Percentiles rank a stretch among this genome's conserved stretches.
phyloP scores from a whole-genome alignment of 768 basidiomycete species.

The Cubamyces sp. region DNA sequence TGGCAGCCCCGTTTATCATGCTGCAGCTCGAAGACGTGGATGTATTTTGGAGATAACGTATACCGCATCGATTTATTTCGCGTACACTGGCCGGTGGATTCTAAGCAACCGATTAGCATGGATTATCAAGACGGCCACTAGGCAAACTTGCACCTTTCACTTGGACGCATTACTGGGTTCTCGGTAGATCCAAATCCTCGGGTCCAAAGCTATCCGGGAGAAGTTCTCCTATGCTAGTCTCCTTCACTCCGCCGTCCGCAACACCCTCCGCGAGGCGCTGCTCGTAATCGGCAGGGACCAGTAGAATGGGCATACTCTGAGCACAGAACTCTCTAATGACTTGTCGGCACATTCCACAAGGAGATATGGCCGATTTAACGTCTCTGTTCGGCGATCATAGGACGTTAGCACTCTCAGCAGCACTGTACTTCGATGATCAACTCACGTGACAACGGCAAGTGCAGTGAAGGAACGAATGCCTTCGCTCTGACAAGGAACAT shows the following conservation, averaged over 20 bases:
- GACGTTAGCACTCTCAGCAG: not conserved
- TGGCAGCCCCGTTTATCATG: too few species aligned
- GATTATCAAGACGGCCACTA: too few species aligned
- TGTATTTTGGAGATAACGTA: too few species aligned
- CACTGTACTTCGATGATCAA: conserved; percentile 19
- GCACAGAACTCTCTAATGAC: conserved; percentile 86
- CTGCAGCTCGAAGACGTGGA: too few species aligned
- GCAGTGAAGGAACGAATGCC: conserved; percentile 71
- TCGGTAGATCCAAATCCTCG: conserved; percentile 66
- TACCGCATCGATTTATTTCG: too few species aligned
- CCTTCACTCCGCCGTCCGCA: conserved; percentile 53
- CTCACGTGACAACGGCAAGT: conserved; percentile 81
- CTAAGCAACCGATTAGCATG: too few species aligned
- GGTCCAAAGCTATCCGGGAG: conserved; percentile 91
- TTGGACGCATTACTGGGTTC: not conserved
- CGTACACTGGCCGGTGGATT: too few species aligned
- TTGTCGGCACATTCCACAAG: conserved; percentile 95
- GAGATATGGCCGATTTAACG: conserved; percentile 67
- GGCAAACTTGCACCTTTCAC: too few species aligned
- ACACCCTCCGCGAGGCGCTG: conserved; percentile 42
- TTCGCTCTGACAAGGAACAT: conserved; percentile 61
- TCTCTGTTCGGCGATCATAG: conserved; percentile 51
- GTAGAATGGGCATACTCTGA: conserved; percentile 69
- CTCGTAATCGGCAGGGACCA: conserved; percentile 70
- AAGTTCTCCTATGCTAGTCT: conserved; percentile 72